A percentile compares a stretch with the other conserved stretches of the same genome.
Evolutionary conservation across 257 asterid species (phyloP).

Genomic region (Solanum paucissectum): DNA sequence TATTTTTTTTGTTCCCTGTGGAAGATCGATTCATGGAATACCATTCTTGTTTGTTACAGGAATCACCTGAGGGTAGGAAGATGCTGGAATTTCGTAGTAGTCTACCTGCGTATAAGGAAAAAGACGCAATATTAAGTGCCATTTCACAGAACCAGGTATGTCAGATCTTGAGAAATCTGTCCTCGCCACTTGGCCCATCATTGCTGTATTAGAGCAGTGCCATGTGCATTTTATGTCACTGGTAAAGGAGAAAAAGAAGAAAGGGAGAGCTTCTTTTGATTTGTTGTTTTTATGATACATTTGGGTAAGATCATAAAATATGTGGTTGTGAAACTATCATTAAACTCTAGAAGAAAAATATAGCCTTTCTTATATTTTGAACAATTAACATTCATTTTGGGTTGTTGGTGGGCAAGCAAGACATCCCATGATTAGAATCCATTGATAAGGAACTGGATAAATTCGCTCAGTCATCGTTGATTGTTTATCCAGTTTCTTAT

Average conservation of each 20-base stretch:
- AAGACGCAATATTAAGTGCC: conserved; percentile 57
- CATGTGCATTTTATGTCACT: not conserved
- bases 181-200: not conserved
- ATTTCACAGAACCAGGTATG: conserved; percentile 76
- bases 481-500: not conserved
- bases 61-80: conserved; percentile 64
- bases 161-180: not conserved
- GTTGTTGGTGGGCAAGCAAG: not conserved
- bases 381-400: not conserved
- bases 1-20: not conserved
- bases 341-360: not conserved
- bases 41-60: conserved; percentile 30
- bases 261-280: not conserved
- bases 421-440: not conserved
- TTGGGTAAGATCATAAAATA: not conserved
- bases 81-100: conserved; percentile 57
- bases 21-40: not conserved
- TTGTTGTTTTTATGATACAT: not conserved
- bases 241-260: not conserved
- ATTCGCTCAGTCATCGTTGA: not conserved
- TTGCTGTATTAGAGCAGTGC: not conserved
- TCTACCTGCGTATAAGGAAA: conserved; percentile 87
- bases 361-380: not conserved
- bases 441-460: not conserved
- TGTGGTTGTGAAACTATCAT: not conserved